Percentiles rank a stretch among this genome's conserved stretches.
Evolutionary conservation across 257 asterid genomes (phyloP).

Genomic region (Dorcoceras hygrometricum): DNA sequence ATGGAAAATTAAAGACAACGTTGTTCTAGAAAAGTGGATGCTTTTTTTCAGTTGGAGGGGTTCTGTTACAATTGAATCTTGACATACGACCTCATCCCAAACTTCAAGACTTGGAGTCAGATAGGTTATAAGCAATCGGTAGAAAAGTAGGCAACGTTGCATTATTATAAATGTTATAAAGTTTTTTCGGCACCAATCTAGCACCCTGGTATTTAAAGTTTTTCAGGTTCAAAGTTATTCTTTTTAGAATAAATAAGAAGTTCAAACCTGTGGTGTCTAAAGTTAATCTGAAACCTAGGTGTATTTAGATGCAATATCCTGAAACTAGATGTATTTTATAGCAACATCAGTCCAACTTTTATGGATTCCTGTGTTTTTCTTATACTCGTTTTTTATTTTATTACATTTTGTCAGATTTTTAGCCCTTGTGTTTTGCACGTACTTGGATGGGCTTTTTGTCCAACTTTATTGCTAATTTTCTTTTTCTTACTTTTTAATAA

Average conservation of each 20-base stretch:
- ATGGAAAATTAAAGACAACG: slow-evolving; percentile 1
- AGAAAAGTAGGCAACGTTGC: neutral
- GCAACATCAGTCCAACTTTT: neutral
- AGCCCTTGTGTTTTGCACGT: slow-evolving; percentile 1
- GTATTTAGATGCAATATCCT: neutral
- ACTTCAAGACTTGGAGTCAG: too few species aligned
- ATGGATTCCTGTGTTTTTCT: slow-evolving; percentile 1
- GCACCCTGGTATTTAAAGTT: neutral
- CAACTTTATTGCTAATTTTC: neutral
- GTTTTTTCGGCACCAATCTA: neutral
- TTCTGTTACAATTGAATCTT: too few species aligned
- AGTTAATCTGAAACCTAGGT: neutral
- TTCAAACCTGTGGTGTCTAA: neutral
- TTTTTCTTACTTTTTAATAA: neutral
- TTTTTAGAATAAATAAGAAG: slow-evolving; percentile 1
- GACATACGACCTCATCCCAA: too few species aligned
- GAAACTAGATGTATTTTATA: neutral
- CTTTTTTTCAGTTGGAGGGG: too few species aligned
- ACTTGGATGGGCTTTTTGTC: neutral
- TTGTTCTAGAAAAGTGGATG: neutral
- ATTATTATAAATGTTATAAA: slow-evolving; percentile 8
- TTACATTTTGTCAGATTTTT: slow-evolving; percentile 12
- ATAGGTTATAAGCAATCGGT: too few species aligned
- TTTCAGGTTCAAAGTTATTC: neutral
- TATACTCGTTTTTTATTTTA: slow-evolving; percentile 18